Percentiles rank a stretch among this genome's conserved stretches.
Evolutionary conservation across 371 early-diverging fungal species (phyloP).

Genomic region (Apophysomyces ossiformis): DNA sequence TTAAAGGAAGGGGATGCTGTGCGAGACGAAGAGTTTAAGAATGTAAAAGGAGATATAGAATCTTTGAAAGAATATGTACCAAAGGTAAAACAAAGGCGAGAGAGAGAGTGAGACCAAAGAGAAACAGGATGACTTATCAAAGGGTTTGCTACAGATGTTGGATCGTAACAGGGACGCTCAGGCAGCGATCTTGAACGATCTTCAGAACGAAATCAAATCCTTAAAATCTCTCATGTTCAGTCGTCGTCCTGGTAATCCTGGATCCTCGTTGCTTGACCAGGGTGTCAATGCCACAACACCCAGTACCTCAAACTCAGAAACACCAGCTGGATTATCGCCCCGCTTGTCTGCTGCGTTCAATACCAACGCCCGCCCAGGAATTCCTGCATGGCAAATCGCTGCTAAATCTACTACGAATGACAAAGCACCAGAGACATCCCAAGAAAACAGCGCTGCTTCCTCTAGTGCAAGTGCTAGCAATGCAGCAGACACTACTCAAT

Average conservation of each 20-base stretch:
- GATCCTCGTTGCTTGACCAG: conserved; percentile 29
- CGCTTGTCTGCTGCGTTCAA: conserved; percentile 42
- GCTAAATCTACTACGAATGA: conserved; percentile 26
- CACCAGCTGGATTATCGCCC: conserved; percentile 40
- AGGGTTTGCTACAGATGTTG: conserved; percentile 57
- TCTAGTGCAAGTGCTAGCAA: not conserved
- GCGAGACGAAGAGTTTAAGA: conserved; percentile 73
- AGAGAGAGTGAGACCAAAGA: not conserved
- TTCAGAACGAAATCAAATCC: conserved; percentile 92
- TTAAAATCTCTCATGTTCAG: conserved; percentile 86
- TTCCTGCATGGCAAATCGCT: conserved; percentile 86
- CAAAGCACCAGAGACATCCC: not conserved
- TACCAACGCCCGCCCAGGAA: conserved; percentile 37
- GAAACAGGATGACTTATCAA: not conserved
- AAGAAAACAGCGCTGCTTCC: not conserved
- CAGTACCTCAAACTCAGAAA: conserved; percentile 24
- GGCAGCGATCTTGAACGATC: conserved; percentile 71
- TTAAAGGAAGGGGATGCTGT: conserved; percentile 74
- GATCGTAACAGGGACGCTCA: conserved; percentile 79
- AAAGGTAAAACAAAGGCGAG: conserved; percentile 51
- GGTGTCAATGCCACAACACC: conserved; percentile 37
- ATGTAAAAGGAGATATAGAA: conserved; percentile 79
- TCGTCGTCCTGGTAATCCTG: conserved; percentile 55
- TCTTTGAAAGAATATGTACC: conserved; percentile 78
- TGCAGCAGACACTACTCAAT: not conserved